Percentiles rank a stretch among this genome's conserved stretches.
phyloP scores from a whole-genome alignment of 495 filamentous ascomycete species.

The Penicillium turbatum region DNA sequence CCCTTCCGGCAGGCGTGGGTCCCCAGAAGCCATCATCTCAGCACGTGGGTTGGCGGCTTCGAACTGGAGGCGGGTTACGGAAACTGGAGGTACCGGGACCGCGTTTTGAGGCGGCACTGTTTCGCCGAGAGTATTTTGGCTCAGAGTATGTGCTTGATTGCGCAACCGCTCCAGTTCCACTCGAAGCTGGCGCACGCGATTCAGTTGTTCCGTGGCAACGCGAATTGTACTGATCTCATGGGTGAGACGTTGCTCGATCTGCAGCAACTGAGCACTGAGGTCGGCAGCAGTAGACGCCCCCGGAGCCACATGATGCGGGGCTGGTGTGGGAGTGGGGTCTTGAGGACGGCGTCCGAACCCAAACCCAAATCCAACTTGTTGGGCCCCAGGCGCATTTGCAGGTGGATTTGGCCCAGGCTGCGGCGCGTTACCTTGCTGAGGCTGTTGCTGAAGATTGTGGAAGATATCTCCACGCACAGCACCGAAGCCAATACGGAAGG shows the following conservation, averaged over 20 bases:
- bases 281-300: conserved; percentile 14
- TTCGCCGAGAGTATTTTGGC: conserved; percentile 4
- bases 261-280: conserved; percentile 54
- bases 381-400: conserved; percentile 28
- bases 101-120: conserved; percentile 13
- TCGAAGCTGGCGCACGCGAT: conserved; percentile 53
- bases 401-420: conserved; percentile 26
- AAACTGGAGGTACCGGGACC: conserved; percentile 16
- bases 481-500: conserved; percentile 55
- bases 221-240: conserved; percentile 57
- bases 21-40: conserved; percentile 55
- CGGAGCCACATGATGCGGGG: conserved; percentile 11
- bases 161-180: conserved; percentile 61
- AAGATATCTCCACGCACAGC: conserved; percentile 51
- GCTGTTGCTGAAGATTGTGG: conserved; percentile 49
- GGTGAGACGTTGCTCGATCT: conserved; percentile 62
- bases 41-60: conserved; percentile 29
- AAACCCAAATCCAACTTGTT: conserved; percentile 42
- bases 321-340: conserved; percentile 12
- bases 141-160: conserved; percentile 32
- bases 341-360: conserved; percentile 41
- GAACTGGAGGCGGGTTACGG: conserved; percentile 24
- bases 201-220: conserved; percentile 52
- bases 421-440: conserved; percentile 39
- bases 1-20: conserved; percentile 66